Evolutionary conservation across 1,284 basidiomycete species (phyloP).

Genomic region (Gomphus bonarii): DNA sequence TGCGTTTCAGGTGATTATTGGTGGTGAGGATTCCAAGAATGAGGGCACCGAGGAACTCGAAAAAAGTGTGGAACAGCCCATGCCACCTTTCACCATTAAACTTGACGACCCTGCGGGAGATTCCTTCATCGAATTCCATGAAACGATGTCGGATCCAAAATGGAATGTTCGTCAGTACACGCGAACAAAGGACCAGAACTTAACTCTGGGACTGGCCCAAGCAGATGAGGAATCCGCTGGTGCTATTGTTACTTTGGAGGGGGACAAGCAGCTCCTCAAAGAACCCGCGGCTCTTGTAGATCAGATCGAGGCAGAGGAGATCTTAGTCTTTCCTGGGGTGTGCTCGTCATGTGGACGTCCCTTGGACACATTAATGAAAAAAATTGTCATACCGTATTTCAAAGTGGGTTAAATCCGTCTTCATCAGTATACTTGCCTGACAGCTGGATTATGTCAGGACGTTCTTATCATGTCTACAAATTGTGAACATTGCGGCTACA

Average conservation of each 20-base stretch:
- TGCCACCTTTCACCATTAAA: slow-evolving; percentile 73
- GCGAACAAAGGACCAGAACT: slow-evolving; percentile 79
- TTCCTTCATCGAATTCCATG: slow-evolving; percentile 85
- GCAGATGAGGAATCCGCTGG: slow-evolving; percentile 35
- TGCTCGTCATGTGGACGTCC: slow-evolving; percentile 86
- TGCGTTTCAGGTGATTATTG: slow-evolving; percentile 60
- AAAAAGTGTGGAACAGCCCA: slow-evolving; percentile 33
- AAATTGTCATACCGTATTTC: slow-evolving; percentile 96
- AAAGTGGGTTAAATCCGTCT: slow-evolving; percentile 44
- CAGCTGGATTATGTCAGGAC: slow-evolving; percentile 42
- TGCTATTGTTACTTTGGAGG: slow-evolving; percentile 14
- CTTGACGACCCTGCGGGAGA: slow-evolving; percentile 94
- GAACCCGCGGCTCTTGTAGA: slow-evolving; percentile 17
- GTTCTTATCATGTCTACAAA: slow-evolving; percentile 99
- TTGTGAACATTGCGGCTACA: slow-evolving; percentile 89
- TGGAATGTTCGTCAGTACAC: slow-evolving; percentile 89
- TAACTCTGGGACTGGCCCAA: slow-evolving; percentile 63
- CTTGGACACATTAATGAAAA: slow-evolving; percentile 90
- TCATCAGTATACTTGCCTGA: background rate
- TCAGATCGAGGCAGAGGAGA: slow-evolving; percentile 59
- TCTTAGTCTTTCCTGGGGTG: slow-evolving; percentile 80
- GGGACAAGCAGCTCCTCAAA: slow-evolving; percentile 16
- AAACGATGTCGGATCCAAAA: slow-evolving; percentile 76
- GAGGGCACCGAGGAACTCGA: slow-evolving; percentile 18
- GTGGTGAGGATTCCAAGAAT: slow-evolving; percentile 41